Base-by-base conservation (phyloP, 352 stramenopile species). In the Globisporangium solare region DNA sequence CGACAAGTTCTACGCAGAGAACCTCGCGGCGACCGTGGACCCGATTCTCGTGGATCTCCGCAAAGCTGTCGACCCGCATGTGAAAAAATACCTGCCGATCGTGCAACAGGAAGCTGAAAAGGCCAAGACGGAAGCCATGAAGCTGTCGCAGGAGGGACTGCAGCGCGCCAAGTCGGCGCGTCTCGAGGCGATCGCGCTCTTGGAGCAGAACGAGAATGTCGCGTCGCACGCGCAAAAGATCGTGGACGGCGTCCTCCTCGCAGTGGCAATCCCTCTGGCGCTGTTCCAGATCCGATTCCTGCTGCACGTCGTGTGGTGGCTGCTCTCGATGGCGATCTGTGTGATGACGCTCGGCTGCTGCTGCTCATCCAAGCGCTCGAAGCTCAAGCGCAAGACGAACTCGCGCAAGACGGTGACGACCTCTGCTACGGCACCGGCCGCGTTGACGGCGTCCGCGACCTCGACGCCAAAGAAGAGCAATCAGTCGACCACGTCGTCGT, bases 1-100 rank as follows among this genome's bases (percentile, higher is more conserved):
- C 1, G 71, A 70, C 62, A 74, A 83, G 61, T 79, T 92, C 39
- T 92, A 92, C 63, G 55, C 58, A 0, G 74, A 88, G 3, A 86
- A 92, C 49, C 66, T 92, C 27, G 82, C 82, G 0, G 68, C 73
- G 2, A 88, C 79, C 12, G 43, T 89, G 51, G 73, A 88, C 14
- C 81, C 81, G 11, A 70, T 91, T 32, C 63, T 84, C 22, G 71
- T 59, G 1, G 73, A 89, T 27, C 55, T 88, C 20, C 78, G 76
- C 45, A 57, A 61, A 15, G 65, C 69, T 0, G 63, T 83, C 39
- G 58, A 84, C 35, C 82, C 82, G 37, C 77, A 89, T 51, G 43
- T 89, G 20, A 67, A 77, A 43, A 71, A 74, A 67, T 85, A 85
- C 58, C 31, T 73, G 24, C 74, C 77, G 1, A 61, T 89, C 20